These are phyloP conservation scores for Raddia distichophylla DNA, from an alignment of 176 grass and related monocot species.

Conservation along the genomic window DNA sequence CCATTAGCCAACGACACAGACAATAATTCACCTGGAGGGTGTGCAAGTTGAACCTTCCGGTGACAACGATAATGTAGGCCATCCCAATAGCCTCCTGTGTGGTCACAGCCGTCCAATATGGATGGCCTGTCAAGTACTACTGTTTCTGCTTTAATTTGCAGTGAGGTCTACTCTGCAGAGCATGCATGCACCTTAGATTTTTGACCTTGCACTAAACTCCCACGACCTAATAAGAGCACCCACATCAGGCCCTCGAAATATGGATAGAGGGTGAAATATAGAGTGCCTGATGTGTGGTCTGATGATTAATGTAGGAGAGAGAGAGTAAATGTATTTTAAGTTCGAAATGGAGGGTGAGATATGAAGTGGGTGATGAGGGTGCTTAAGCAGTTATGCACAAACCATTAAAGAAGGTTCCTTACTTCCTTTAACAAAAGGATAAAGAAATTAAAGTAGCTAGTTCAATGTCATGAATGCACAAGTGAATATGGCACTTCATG, in stretches of 20 bases:
- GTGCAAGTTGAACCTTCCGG: conserved; percentile 32
- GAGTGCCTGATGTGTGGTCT: no score
- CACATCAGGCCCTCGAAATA: no score
- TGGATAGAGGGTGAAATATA: no score
- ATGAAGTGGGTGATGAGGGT: no score
- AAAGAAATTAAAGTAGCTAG: background rate
- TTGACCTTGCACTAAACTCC: background rate
- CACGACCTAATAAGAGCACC: background rate
- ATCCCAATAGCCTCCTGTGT: conserved; percentile 30
- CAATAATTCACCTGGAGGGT: conserved; percentile 46
- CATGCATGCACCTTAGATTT: conserved; percentile 7
- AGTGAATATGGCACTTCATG: background rate
- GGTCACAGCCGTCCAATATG: conserved; percentile 41
- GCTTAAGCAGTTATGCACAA: background rate
- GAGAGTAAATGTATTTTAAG: no score
- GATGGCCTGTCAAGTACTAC: conserved; percentile 31
- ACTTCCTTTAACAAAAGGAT: background rate
- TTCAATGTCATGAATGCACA: conserved; percentile 6
- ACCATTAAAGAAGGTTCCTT: background rate
- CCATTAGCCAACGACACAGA: conserved; percentile 38
- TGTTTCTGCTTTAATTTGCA: conserved; percentile 35
- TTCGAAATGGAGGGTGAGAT: no score
- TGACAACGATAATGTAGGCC: conserved; percentile 33
- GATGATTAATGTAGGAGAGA: no score
- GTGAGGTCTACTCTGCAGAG: background rate